A percentile compares a stretch with the other conserved stretches of the same genome.
phyloP scores from a whole-genome alignment of 83 land plant species.

The Picea engelmannii region DNA sequence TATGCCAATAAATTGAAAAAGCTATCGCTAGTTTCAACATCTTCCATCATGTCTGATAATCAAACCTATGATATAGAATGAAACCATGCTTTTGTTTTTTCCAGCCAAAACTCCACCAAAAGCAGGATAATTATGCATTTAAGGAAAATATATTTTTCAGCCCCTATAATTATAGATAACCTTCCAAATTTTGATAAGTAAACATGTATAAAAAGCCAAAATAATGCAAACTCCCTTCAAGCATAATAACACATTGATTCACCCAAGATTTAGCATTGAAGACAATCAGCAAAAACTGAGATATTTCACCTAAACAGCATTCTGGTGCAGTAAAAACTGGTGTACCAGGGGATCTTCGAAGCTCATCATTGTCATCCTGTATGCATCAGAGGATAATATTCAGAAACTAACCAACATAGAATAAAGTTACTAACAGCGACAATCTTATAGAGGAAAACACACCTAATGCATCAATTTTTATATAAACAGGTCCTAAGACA shows the following conservation, averaged over 20 bases:
- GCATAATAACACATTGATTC: background rate
- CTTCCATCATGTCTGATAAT: background rate
- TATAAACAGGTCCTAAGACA: no score
- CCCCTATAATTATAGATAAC: background rate
- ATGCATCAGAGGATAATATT: background rate
- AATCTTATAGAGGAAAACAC: no score
- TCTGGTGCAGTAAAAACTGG: slow-evolving; percentile 98
- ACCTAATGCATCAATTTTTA: no score
- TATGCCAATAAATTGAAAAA: background rate
- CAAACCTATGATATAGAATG: no score
- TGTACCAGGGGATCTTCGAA: slow-evolving; percentile 92
- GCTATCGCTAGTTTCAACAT: no score
- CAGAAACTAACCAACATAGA: no score
- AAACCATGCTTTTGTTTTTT: background rate
- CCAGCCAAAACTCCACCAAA: slow-evolving; percentile 7
- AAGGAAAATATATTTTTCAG: background rate
- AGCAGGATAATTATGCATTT: background rate
- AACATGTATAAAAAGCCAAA: background rate
- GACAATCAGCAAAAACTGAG: background rate
- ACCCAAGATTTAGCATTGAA: background rate
- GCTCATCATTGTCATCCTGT: slow-evolving; percentile 90
- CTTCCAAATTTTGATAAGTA: no score
- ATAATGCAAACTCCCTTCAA: background rate
- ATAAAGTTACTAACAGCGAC: no score
- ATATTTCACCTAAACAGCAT: slow-evolving; percentile 69